Percentiles rank a stretch among this genome's conserved stretches.
phyloP scores from a whole-genome alignment of 129 eudicot species.

The Chrysanthemum makinoi region DNA sequence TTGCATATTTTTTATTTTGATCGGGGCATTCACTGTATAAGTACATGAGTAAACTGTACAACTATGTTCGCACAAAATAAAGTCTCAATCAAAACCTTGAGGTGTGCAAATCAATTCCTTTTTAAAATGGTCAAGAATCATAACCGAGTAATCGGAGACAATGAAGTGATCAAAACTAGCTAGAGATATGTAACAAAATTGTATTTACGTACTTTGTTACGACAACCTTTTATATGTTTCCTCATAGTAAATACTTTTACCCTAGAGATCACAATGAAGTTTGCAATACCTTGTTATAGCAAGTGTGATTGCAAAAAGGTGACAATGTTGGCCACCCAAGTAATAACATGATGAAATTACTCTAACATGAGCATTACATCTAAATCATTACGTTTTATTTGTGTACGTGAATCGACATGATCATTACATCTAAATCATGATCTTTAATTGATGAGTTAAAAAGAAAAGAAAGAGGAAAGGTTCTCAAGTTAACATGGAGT shows the following conservation, averaged over 20 bases:
- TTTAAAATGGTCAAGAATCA: no score
- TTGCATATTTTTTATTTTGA: not conserved
- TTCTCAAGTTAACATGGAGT: conserved; percentile 21
- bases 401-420: not conserved
- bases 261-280: not conserved
- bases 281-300: not conserved
- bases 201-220: not conserved
- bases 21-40: not conserved
- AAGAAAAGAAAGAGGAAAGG: conserved; percentile 7
- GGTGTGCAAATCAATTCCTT: no score
- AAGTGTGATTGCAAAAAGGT: not conserved
- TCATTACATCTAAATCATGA: conserved; percentile 8
- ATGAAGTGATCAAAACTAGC: no score
- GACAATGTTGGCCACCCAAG: not conserved
- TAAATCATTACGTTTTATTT: not conserved
- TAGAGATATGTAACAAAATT: no score
- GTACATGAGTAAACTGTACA: not conserved
- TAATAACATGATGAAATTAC: not conserved
- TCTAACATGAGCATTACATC: not conserved
- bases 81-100: not conserved
- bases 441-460: conserved; percentile 4
- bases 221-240: not conserved
- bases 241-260: not conserved
- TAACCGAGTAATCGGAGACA: no score
- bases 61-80: no score